Conservation (phyloP, 352 stramenopile species). For the Phytopythium cucurbitacearum region DNA sequence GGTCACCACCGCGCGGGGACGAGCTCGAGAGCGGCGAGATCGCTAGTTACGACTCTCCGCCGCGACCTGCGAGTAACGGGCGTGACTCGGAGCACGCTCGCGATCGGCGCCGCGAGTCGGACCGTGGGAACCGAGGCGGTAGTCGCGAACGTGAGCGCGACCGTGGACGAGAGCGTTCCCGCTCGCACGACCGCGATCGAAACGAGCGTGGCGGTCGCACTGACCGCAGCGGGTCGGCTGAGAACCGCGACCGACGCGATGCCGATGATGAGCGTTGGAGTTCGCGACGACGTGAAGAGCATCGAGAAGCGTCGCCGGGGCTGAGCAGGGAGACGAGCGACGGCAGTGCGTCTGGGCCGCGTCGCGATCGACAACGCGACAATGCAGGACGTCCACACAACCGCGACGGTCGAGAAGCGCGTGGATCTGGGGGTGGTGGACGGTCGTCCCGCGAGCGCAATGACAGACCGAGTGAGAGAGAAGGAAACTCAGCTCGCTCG, state of each 20-base stretch:
- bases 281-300: not conserved
- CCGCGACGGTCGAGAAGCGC: no score
- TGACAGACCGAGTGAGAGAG: not conserved
- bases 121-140: slow-evolving; percentile 10
- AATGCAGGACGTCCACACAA: no score
- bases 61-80: slow-evolving; percentile 12
- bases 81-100: slow-evolving; percentile 14
- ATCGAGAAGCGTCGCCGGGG: not conserved
- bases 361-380: no score
- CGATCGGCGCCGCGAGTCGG: slow-evolving; percentile 17
- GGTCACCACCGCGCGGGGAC: slow-evolving; percentile 2
- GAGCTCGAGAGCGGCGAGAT: slow-evolving; percentile 58
- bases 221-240: slow-evolving; percentile 6
- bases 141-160: slow-evolving; percentile 21
- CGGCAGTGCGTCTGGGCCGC: no score
- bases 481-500: not conserved
- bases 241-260: slow-evolving; percentile 4
- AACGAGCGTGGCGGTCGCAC: slow-evolving; percentile 14
- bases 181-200: slow-evolving; percentile 12
- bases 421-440: no score
- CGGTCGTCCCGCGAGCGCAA: not conserved
- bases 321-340: no score
- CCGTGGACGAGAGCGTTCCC: slow-evolving; percentile 15
- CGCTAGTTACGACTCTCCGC: slow-evolving; percentile 16
- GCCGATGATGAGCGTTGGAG: not conserved